phyloP scores from a whole-genome alignment of 2,329 filamentous ascomycete species.

The Taxawa tesnikishii region DNA sequence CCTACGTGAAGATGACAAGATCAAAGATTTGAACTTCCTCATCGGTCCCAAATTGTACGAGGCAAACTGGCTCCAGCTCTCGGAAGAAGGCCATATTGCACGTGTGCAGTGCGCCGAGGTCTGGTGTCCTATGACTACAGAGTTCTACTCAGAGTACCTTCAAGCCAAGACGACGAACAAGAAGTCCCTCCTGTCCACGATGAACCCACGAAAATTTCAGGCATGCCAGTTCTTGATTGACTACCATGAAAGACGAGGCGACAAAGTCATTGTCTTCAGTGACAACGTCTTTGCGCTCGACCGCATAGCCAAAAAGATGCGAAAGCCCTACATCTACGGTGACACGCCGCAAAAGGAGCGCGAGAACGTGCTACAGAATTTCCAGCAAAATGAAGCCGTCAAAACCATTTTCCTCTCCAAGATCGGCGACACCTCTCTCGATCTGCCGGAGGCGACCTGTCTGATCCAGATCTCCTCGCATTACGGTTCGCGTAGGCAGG shows the following conservation, averaged over 20 bases:
- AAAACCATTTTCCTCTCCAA: conserved; percentile 95
- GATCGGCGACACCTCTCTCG: conserved; percentile 96
- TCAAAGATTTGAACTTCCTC: conserved; percentile 90
- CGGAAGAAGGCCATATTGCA: conserved; percentile 92
- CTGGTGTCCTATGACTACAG: conserved; percentile 98
- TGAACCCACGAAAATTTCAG: conserved; percentile 97
- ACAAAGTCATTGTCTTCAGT: conserved; percentile 97
- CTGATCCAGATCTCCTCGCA: conserved; percentile 96
- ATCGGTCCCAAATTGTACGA: conserved; percentile 97
- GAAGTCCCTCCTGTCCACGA: conserved; percentile 68
- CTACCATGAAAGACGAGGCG: conserved; percentile 86
- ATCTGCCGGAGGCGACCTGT: conserved; percentile 90
- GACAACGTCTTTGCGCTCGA: conserved; percentile 92
- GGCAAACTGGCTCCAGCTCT: conserved; percentile 98
- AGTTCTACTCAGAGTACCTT: conserved; percentile 94
- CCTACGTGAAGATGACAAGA: conserved; percentile 95
- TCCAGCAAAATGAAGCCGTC: conserved; percentile 80
- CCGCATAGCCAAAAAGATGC: conserved; percentile 69
- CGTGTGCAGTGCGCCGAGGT: conserved; percentile 96
- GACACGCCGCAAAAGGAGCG: conserved; percentile 78
- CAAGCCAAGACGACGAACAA: conserved; percentile 52
- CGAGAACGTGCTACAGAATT: conserved; percentile 79
- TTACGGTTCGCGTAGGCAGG: conserved; percentile 91
- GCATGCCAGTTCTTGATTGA: conserved; percentile 97
- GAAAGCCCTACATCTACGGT: conserved; percentile 85